Percentiles rank a stretch among this genome's conserved stretches.
These are phyloP conservation scores for Populus hybrid DNA, from an alignment of 441 rosid species.

Conservation along the genomic window DNA sequence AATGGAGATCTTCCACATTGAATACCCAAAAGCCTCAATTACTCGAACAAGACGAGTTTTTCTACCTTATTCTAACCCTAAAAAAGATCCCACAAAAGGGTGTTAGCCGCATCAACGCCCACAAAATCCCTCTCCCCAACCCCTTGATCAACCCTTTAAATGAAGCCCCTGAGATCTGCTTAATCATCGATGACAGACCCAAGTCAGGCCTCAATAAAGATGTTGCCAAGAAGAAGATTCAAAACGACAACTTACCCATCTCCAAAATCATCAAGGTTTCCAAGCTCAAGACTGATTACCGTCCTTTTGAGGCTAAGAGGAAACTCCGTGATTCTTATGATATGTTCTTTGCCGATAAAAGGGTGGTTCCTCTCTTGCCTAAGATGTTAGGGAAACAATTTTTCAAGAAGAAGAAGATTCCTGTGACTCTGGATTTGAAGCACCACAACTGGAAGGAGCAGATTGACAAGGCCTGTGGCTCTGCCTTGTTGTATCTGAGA, in stretches of 20 bases:
- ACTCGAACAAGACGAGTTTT: slow-evolving; percentile 70
- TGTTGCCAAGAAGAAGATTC: slow-evolving; percentile 61
- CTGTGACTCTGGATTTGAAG: too few relatives aligned
- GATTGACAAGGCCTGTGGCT: too few relatives aligned
- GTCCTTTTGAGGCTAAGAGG: slow-evolving; percentile 61
- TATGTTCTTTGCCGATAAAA: slow-evolving; percentile 56
- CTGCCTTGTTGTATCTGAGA: too few relatives aligned
- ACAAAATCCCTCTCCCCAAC: slow-evolving; percentile 58
- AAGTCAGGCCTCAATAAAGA: slow-evolving; percentile 68
- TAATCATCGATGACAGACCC: slow-evolving; percentile 79
- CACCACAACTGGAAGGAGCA: too few relatives aligned
- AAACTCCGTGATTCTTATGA: slow-evolving; percentile 63
- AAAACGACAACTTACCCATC: slow-evolving; percentile 62
- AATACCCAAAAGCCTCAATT: slow-evolving; percentile 60
- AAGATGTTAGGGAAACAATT: too few relatives aligned
- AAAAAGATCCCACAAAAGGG: slow-evolving; percentile 66
- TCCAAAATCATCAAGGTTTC: slow-evolving; percentile 72
- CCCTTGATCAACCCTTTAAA: slow-evolving; percentile 37
- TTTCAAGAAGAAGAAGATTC: too few relatives aligned
- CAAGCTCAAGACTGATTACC: slow-evolving; percentile 59
- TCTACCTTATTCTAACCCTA: slow-evolving; percentile 62
- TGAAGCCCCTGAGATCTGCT: slow-evolving; percentile 59
- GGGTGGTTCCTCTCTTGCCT: slow-evolving; percentile 26
- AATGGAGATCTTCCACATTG: slow-evolving; percentile 54
- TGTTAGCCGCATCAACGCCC: slow-evolving; percentile 47